phyloP scores from a whole-genome alignment of 2,329 filamentous ascomycete species.

The Dothidotthia symphoricarpi region DNA sequence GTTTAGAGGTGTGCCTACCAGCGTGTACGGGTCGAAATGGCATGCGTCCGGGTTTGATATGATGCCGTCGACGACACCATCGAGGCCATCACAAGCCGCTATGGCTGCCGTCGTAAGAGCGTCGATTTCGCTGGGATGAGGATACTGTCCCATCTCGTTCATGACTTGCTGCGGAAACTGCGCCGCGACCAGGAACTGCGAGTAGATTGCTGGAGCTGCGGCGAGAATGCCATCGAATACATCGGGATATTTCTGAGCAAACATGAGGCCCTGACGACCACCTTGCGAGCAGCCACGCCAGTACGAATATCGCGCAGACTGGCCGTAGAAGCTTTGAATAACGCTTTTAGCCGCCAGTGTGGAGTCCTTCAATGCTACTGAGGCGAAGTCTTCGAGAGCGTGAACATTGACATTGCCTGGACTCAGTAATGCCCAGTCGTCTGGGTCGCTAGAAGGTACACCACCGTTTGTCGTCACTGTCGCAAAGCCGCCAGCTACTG shows the following conservation, averaged over 20 bases:
- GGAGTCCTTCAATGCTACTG: constrained; percentile 33
- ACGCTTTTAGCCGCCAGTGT: constrained; percentile 18
- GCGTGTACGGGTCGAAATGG: constrained; percentile 19
- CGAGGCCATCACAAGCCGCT: constrained; percentile 21
- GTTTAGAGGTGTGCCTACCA: constrained; percentile 11
- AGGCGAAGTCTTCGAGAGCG: constrained; percentile 37
- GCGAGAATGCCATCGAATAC: constrained; percentile 34
- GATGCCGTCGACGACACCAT: constrained; percentile 26
- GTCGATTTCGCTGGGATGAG: constrained; percentile 25
- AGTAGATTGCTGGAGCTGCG: constrained; percentile 27
- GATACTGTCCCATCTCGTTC: constrained; percentile 12
- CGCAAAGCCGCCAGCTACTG: constrained; percentile 24
- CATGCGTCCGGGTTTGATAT: constrained; percentile 22
- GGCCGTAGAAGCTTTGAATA: constrained; percentile 30
- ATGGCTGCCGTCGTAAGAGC: constrained; percentile 17
- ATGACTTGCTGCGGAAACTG: constrained; percentile 26
- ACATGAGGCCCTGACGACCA: constrained; percentile 32
- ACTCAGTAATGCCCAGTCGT: constrained; percentile 17
- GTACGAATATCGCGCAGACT: constrained; percentile 29
- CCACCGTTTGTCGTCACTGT: constrained; percentile 28
- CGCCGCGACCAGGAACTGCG: constrained; percentile 7
- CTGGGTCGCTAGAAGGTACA: constrained; percentile 1
- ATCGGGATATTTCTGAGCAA: constrained; percentile 35
- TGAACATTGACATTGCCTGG: constrained; percentile 26
- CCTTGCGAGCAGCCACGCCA: constrained; percentile 38